phyloP scores from a whole-genome alignment of 805 yeast species.

The Starmerella sp. region DNA sequence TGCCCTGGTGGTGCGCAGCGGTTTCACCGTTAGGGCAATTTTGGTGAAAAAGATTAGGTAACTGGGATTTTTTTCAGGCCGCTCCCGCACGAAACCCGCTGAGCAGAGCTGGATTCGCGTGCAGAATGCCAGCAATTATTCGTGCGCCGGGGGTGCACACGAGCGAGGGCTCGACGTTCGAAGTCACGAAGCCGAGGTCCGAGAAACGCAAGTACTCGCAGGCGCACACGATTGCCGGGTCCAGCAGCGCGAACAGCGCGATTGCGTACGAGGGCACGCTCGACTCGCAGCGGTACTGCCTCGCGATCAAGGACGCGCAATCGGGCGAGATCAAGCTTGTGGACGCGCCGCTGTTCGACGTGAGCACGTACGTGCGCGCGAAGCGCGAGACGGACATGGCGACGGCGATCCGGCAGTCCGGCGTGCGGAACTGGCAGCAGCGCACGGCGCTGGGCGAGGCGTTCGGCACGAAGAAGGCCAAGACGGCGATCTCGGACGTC shows the following conservation, averaged over 20 bases:
- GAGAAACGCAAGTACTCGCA: slow-evolving; percentile 31
- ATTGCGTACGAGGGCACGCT: slow-evolving; percentile 58
- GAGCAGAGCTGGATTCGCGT: neutral
- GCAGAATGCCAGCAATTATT: slow-evolving; percentile 40
- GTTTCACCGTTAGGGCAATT: no score
- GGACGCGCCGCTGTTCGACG: slow-evolving; percentile 50
- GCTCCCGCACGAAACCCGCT: neutral
- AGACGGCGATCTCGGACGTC: slow-evolving; percentile 70
- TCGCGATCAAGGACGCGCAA: slow-evolving; percentile 70
- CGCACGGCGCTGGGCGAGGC: slow-evolving; percentile 86
- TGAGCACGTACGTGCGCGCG: slow-evolving; percentile 52
- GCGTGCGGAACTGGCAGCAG: slow-evolving; percentile 40
- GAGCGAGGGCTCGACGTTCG: slow-evolving; percentile 47
- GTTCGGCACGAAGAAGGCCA: slow-evolving; percentile 94
- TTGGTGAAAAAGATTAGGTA: slow-evolving; percentile 1
- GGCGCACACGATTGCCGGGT: slow-evolving; percentile 52
- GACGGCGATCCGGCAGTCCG: slow-evolving; percentile 51
- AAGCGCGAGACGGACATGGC: slow-evolving; percentile 46
- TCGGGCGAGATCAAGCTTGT: slow-evolving; percentile 52
- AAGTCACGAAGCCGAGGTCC: slow-evolving; percentile 38
- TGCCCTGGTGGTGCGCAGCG: neutral
- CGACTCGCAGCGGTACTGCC: slow-evolving; percentile 41
- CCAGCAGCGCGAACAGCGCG: slow-evolving; percentile 38
- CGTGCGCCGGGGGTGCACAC: slow-evolving; percentile 67
- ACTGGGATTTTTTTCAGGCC: neutral